These are phyloP conservation scores for Flaveria robusta DNA, from an alignment of 129 eudicot genomes.

Conservation along the genomic window DNA sequence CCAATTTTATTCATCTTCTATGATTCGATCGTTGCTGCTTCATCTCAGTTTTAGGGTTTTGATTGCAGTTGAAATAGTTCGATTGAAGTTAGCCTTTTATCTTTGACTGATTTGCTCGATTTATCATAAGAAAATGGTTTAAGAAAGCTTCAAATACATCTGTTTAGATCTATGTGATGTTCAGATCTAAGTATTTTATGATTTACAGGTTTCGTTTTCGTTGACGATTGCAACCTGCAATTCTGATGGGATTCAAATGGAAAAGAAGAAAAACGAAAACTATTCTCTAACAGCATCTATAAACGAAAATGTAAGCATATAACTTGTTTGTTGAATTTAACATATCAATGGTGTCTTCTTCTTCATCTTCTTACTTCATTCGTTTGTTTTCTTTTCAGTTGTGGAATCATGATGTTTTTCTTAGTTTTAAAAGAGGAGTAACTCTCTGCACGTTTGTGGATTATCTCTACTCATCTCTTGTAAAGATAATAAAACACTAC, in stretches of 20 bases:
- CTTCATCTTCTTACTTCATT: too few species aligned
- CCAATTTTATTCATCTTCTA: background rate
- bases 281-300: background rate
- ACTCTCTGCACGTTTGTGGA: background rate
- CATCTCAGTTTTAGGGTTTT: background rate
- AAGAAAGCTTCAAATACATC: background rate
- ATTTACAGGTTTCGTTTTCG: background rate
- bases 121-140: background rate
- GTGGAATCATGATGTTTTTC: slow-evolving; percentile 14
- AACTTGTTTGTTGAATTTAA: background rate
- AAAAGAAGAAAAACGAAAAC: background rate
- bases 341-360: background rate
- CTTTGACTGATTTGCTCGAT: background rate
- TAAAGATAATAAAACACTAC: too few species aligned
- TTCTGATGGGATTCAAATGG: slow-evolving; percentile 4
- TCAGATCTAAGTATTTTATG: background rate
- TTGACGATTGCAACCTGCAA: background rate
- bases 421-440: background rate
- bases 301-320: background rate
- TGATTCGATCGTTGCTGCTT: background rate
- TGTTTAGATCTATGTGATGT: background rate
- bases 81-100: background rate
- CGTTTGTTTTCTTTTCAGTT: background rate
- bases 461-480: background rate
- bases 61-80: background rate